Evolutionary conservation across 2,329 filamentous ascomycete species (phyloP).

Genomic region (Claviceps pusilla): DNA sequence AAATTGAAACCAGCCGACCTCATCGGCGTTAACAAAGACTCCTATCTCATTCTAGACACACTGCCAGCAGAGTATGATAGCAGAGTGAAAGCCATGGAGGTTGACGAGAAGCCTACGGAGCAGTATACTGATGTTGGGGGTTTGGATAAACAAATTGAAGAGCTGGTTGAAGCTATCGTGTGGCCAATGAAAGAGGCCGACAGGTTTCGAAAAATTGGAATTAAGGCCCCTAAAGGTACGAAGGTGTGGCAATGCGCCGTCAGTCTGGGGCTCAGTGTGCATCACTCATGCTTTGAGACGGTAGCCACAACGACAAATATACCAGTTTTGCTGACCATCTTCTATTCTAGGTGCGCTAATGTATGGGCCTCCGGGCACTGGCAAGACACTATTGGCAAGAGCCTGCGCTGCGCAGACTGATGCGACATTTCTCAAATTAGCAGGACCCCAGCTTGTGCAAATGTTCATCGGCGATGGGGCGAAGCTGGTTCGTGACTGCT

Average conservation of each 20-base stretch:
- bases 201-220: conserved; percentile 98
- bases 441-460: conserved; percentile 91
- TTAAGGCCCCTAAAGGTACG: conserved; percentile 95
- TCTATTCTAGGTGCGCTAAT: conserved; percentile 93
- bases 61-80: conserved; percentile 96
- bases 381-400: conserved; percentile 82
- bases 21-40: conserved; percentile 98
- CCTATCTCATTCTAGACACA: conserved; percentile 91
- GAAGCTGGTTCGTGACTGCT: conserved; percentile 93
- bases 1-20: conserved; percentile 89
- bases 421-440: conserved; percentile 95
- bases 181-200: conserved; percentile 99
- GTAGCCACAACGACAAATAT: not conserved
- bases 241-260: conserved; percentile 18
- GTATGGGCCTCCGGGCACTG: conserved; percentile 87
- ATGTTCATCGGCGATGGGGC: conserved; percentile 99
- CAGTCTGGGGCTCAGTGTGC: not conserved
- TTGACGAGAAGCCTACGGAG: conserved; percentile 98
- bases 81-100: conserved; percentile 98
- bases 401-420: conserved; percentile 96
- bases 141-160: conserved; percentile 96
- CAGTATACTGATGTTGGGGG: conserved; percentile 98
- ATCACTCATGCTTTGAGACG: not conserved
- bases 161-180: conserved; percentile 93
- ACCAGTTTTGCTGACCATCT: conserved; percentile 9